These are phyloP conservation scores for Nemophila menziesii DNA, from an alignment of 257 asterid species.

Conservation along the genomic window DNA sequence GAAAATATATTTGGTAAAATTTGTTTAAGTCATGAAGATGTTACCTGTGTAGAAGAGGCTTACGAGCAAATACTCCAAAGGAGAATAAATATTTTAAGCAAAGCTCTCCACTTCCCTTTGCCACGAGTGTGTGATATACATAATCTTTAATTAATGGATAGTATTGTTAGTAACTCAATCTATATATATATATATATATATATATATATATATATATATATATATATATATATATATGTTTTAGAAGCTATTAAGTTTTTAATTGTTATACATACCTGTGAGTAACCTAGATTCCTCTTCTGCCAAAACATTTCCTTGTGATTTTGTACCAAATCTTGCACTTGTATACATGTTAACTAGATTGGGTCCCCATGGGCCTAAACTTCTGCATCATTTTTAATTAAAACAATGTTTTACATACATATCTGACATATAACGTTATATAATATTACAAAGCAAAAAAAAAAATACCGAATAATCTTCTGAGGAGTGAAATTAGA, in stretches of 20 bases:
- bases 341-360: constrained; percentile 58
- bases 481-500: constrained; percentile 89
- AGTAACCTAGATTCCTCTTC: constrained; percentile 61
- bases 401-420: background rate
- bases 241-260: constrained; percentile 1
- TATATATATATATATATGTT: no score
- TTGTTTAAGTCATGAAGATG: background rate
- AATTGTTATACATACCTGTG: constrained; percentile 47
- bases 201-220: no score
- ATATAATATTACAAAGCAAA: background rate
- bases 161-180: constrained; percentile 17
- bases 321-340: constrained; percentile 54
- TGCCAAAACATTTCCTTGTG: constrained; percentile 34
- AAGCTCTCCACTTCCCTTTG: constrained; percentile 85
- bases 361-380: constrained; percentile 81
- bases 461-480: constrained; percentile 43
- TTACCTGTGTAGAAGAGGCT: constrained; percentile 55
- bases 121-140: constrained; percentile 65
- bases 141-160: constrained; percentile 38
- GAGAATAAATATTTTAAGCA: constrained; percentile 73
- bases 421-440: background rate
- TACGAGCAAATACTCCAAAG: constrained; percentile 73
- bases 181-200: no score
- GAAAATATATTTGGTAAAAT: background rate
- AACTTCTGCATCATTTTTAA: constrained; percentile 38